These are phyloP conservation scores for Pilobolus umbonatus DNA, from an alignment of 192 early-diverging fungal species.

Conservation along the genomic window DNA sequence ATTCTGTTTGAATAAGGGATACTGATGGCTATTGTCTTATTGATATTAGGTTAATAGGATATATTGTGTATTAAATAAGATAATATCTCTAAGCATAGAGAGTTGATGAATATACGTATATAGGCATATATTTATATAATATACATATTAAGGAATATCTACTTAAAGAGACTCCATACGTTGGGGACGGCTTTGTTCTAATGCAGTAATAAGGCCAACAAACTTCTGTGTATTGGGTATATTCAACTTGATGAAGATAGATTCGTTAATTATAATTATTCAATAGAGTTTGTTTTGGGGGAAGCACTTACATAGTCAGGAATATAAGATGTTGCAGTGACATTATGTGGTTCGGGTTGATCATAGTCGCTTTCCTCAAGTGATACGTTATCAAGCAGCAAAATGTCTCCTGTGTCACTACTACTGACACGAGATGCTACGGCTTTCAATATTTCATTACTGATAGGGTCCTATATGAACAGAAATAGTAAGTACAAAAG, in stretches of 20 bases:
- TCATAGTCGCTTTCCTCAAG: slow-evolving; percentile 57
- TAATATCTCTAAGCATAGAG: no score
- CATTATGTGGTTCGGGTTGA: slow-evolving; percentile 43
- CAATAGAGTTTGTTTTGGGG: background rate
- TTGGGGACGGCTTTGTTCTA: slow-evolving; percentile 5
- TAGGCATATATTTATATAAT: no score
- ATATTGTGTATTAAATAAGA: no score
- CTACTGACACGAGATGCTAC: slow-evolving; percentile 77
- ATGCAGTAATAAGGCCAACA: slow-evolving; percentile 3
- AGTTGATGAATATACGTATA: no score
- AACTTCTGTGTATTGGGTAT: slow-evolving; percentile 17
- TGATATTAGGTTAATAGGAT: no score
- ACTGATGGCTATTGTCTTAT: no score
- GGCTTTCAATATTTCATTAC: slow-evolving; percentile 83
- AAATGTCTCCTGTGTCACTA: slow-evolving; percentile 82
- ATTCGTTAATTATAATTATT: background rate
- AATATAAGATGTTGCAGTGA: slow-evolving; percentile 41
- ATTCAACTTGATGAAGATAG: slow-evolving; percentile 15
- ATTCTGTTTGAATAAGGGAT: no score
- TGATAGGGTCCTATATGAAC: slow-evolving; percentile 59
- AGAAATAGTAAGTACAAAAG: background rate
- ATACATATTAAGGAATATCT: no score
- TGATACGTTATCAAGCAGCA: slow-evolving; percentile 79
- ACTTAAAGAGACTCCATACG: slow-evolving; percentile 9
- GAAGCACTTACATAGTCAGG: slow-evolving; percentile 37